Base-by-base conservation (phyloP, 2,329 filamentous ascomycete species). In the Fusarium secorum region DNA sequence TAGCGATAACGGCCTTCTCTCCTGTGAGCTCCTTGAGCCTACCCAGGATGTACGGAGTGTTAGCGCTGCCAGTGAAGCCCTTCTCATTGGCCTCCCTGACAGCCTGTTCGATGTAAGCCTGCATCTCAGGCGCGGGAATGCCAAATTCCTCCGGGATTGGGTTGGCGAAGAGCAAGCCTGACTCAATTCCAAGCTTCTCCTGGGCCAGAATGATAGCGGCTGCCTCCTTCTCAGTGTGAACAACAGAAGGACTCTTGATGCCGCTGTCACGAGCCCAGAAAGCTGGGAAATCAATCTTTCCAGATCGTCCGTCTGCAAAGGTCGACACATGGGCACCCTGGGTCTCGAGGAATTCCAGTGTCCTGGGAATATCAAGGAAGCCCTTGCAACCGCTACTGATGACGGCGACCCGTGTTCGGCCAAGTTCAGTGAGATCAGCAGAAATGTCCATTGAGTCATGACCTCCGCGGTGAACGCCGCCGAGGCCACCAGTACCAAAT, bases 221-320 rank as follows among this genome's bases (percentile, higher is more conserved):
- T 36, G 96, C 96, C 78, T 98, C 93, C 60, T 85, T 85, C 78
- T 97, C 93, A 71, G 91, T 87, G 57, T 89, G 82, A 44, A 98
- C 88, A 3, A 93, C 88, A 26, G 89, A 88, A 1, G 95, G 95
- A 77, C 94, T 97, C 79, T 85, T 89, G 56, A 92, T 83, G 17
- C 94, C 93, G 79, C 95, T 98, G 44, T 98, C 93, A 42, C 95
- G 86, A 0, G 93, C 93, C 88, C 93, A 99, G 80, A 99, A 99
- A 1, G 93, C 94, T 2, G 96, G 96, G 76, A 98, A 96, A 75
- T 97, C 92, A 42, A 98, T 87, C 10, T 86, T 82, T 4, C 90
- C 91, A 30, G 83, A 81, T 39, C 93, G 88, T 2, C 93, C 93
- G 80, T 97, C 93, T 28, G 94, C 91, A 83, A 98, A 99, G 5